Percentiles rank a stretch among this genome's conserved stretches.
Conservation (phyloP, 2,329 filamentous ascomycete genomes). For the Pestalotiopsis sp. region DNA sequence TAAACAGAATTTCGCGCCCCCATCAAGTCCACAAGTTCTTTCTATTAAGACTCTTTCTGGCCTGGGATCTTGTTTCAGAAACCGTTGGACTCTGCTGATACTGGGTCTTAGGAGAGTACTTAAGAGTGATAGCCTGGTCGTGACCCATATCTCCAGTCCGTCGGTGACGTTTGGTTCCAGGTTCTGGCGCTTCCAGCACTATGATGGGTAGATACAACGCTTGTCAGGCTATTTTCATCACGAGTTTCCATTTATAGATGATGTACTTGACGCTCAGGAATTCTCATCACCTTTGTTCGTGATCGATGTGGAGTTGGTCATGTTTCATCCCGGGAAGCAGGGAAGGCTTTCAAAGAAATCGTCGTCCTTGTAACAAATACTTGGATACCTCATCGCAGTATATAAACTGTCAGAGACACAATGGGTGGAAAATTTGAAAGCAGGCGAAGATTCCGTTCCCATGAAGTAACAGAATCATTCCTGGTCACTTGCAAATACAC, state of each 20-base stretch:
- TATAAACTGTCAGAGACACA: neutral
- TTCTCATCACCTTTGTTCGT: neutral
- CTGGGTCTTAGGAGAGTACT: neutral
- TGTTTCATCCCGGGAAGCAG: neutral
- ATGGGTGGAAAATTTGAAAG: too few species aligned
- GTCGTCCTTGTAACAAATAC: neutral
- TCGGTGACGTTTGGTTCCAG: neutral
- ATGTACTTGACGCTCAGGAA: neutral
- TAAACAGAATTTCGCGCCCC: neutral
- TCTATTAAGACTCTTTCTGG: neutral
- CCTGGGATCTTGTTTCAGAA: neutral
- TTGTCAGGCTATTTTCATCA: neutral
- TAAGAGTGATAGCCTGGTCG: neutral
- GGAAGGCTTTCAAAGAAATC: neutral
- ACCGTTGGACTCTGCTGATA: neutral
- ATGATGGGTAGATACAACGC: too few species aligned
- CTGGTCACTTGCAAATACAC: neutral
- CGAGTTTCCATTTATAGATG: neutral
- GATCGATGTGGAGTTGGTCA: neutral
- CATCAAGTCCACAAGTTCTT: neutral
- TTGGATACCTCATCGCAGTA: neutral
- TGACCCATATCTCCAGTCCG: neutral
- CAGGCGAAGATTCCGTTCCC: neutral
- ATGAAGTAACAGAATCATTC: neutral
- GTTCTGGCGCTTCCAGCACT: neutral